Percentiles rank a stretch among this genome's conserved stretches.
Evolutionary conservation across 176 grass and related monocot genomes (phyloP).

Genomic region (Cocos nucifera): DNA sequence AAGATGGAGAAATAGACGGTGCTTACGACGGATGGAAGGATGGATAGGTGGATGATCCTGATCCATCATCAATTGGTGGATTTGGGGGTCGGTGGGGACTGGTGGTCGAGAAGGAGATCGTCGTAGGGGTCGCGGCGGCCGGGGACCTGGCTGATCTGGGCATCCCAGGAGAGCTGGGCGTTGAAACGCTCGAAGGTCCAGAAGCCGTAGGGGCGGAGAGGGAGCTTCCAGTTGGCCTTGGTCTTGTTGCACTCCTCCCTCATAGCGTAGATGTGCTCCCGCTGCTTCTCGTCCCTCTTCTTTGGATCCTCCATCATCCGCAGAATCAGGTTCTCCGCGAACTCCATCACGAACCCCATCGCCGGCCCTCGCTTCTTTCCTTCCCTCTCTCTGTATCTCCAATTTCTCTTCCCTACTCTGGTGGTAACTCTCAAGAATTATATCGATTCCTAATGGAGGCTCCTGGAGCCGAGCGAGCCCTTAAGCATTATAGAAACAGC

Average conservation of each 20-base stretch:
- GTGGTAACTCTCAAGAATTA: too few species aligned
- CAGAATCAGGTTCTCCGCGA: slow-evolving; percentile 92
- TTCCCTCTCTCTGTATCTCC: not conserved
- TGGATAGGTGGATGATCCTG: too few species aligned
- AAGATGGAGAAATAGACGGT: too few species aligned
- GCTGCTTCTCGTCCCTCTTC: slow-evolving; percentile 58
- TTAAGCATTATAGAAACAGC: too few species aligned
- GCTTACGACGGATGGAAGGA: too few species aligned
- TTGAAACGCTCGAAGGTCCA: slow-evolving; percentile 98
- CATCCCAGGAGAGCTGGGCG: slow-evolving; percentile 62
- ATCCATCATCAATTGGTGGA: too few species aligned
- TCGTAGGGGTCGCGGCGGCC: slow-evolving; percentile 97
- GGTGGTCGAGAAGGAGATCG: slow-evolving; percentile 46
- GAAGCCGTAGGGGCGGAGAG: slow-evolving; percentile 85
- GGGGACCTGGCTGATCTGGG: slow-evolving; percentile 70
- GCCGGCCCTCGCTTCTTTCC: not conserved
- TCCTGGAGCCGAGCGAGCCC: too few species aligned
- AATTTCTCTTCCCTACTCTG: not conserved
- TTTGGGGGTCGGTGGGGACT: slow-evolving; percentile 5
- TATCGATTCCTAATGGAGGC: too few species aligned
- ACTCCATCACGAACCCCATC: slow-evolving; percentile 98
- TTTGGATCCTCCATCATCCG: slow-evolving; percentile 88
- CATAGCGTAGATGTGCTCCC: slow-evolving; percentile 73
- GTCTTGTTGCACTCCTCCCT: slow-evolving; percentile 72
- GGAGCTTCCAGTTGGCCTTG: slow-evolving; percentile 79